Base-by-base conservation (phyloP, 495 filamentous ascomycete genomes). In the Chaetomium tenue region DNA sequence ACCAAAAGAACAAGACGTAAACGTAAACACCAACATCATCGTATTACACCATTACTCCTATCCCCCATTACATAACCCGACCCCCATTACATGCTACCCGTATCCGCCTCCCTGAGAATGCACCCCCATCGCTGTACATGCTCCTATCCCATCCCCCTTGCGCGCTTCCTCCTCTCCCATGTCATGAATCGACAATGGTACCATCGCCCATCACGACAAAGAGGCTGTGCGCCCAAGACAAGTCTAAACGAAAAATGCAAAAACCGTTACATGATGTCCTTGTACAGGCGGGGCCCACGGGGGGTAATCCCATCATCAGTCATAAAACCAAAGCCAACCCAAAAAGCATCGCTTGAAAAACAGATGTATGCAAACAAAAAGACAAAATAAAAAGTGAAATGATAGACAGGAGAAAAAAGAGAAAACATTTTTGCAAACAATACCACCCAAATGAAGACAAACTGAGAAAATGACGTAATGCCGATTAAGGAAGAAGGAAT, bases 161-260 rank as follows among this genome's bases (percentile, higher is more conserved):
- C 23, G 8, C 51, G 26, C 37, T 64, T 39, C 13, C 26, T 44
- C 13, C 8, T 7, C 48, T 39, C 63, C 30, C 33, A 6, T 60
- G 26, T 56, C 57, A 60, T 65, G 25, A 64, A 8, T 50, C 61
- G 42, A 44, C 39, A 62, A 26, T 51, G 9, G 18, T 33, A 16
- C 22, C 55, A 53, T 53, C 15, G 52, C 37, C 48, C 47, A 54
- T 60, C 56, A 55, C 25, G 50, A 65, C 63, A 65, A 37, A 55
- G 48, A 65, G 63, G 63, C 63, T 55, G 16, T 48, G 63, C 25
- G 63, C 50, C 57, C 25, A 55, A 20, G 9, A 42, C 16, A 60
- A n/a, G 39, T 64, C 63, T 59, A 64, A 58, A 39, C 20, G 44
- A 15, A 57, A 57, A 56, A 64, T 52, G 23, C 62, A 52, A 44